A percentile compares a stretch with the other conserved stretches of the same genome.
Conservation (phyloP, 163 green algal species). For the Chlorella variabilis region DNA sequence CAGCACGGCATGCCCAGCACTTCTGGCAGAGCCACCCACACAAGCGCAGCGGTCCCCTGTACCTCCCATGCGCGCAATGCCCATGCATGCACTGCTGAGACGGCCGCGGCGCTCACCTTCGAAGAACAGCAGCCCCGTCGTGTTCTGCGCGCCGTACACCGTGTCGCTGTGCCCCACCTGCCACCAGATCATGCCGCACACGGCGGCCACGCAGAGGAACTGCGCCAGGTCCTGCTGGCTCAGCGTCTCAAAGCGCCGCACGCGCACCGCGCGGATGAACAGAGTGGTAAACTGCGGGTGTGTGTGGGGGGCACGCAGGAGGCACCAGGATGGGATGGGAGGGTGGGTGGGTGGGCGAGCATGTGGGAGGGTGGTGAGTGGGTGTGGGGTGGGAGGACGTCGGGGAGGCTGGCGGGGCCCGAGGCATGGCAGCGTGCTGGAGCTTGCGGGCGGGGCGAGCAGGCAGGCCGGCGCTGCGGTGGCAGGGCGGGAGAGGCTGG, state of each 20-base stretch:
- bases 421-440: no score
- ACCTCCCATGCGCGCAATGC: no score
- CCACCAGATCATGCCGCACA: conserved; percentile 81
- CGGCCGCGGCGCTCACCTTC: conserved; percentile 54
- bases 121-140: conserved; percentile 88
- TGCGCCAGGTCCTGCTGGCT: conserved; percentile 72
- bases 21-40: no score
- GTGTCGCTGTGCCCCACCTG: conserved; percentile 33
- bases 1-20: background rate
- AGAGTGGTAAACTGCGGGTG: conserved; percentile 54
- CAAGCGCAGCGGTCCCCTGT: no score
- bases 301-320: background rate
- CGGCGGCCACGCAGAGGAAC: conserved; percentile 72
- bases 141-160: conserved; percentile 20
- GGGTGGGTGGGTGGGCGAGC: no score
- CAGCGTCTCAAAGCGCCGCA: conserved; percentile 79
- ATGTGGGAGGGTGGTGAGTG: background rate
- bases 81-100: no score
- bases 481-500: no score
- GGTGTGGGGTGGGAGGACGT: no score
- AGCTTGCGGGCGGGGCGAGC: no score
- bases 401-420: no score
- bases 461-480: background rate
- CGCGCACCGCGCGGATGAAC: conserved; percentile 59
- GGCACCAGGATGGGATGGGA: background rate